Evolutionary conservation across 2,329 filamentous ascomycete genomes (phyloP).

Genomic region (Phaeosphaeriaceae sp.): DNA sequence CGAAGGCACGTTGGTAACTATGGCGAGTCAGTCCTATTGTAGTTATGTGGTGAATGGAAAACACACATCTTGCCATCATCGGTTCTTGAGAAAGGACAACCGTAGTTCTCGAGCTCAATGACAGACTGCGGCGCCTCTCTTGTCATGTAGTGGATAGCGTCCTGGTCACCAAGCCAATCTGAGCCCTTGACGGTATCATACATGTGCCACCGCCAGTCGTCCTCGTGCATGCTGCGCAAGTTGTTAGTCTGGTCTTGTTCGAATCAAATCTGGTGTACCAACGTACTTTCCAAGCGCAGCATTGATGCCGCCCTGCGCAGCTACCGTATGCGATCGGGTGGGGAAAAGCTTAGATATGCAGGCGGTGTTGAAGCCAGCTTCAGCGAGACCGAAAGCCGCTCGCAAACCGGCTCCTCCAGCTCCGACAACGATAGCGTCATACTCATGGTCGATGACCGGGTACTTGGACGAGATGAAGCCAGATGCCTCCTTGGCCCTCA

Average conservation of each 20-base stretch:
- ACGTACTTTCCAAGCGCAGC: constrained; percentile 78
- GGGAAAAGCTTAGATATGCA: constrained; percentile 89
- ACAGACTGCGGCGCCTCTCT: constrained; percentile 90
- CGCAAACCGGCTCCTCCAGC: constrained; percentile 82
- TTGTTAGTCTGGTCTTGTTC: constrained; percentile 27
- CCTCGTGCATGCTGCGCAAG: constrained; percentile 78
- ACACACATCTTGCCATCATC: constrained; percentile 89
- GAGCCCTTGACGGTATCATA: constrained; percentile 98
- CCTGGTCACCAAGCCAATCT: constrained; percentile 96
- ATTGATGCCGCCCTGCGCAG: constrained; percentile 80
- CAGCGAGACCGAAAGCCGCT: constrained; percentile 83
- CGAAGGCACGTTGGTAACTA: constrained; percentile 96
- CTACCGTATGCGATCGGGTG: constrained; percentile 84
- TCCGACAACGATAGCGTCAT: constrained; percentile 94
- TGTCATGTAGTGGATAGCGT: constrained; percentile 99
- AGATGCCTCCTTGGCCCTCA: constrained; percentile 92
- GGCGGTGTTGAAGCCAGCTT: constrained; percentile 88
- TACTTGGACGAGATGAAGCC: constrained; percentile 89
- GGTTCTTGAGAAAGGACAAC: constrained; percentile 94
- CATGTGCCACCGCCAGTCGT: constrained; percentile 99
- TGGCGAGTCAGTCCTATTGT: constrained; percentile 12
- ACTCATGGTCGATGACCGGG: constrained; percentile 97
- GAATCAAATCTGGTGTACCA: neutral
- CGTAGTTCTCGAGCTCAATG: constrained; percentile 96
- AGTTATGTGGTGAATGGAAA: neutral